Conservation (phyloP, 1,284 basidiomycete species). For the Pyrrhoderma noxium region DNA sequence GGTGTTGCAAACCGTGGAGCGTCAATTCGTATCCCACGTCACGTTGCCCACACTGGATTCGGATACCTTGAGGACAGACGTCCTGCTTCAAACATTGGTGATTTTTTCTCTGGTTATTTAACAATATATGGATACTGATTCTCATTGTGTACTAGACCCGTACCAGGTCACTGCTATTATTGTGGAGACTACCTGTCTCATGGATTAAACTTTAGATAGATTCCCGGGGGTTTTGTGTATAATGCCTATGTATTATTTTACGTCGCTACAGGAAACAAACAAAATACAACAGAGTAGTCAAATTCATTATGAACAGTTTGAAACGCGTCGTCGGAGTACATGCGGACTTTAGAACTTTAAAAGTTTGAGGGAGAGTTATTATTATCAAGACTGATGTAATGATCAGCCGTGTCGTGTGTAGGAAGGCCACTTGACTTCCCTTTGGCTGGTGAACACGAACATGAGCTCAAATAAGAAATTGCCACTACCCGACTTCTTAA, state of each 20-base stretch:
- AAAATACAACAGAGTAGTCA: too few species aligned
- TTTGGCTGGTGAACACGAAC: too few species aligned
- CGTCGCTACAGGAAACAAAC: too few species aligned
- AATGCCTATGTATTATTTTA: too few species aligned
- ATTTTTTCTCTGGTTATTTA: constrained; percentile 28
- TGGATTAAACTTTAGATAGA: not conserved
- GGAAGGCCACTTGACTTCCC: too few species aligned
- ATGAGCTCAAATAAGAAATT: constrained; percentile 35
- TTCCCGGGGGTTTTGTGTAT: not conserved
- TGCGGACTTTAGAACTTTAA: too few species aligned
- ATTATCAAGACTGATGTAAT: too few species aligned
- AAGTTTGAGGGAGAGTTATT: too few species aligned
- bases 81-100: constrained; percentile 96
- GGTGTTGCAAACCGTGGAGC: constrained; percentile 98
- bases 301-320: too few species aligned
- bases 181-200: constrained; percentile 72
- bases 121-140: constrained; percentile 10
- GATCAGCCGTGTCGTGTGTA: too few species aligned
- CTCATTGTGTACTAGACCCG: constrained; percentile 49
- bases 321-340: too few species aligned
- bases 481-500: constrained; percentile 66
- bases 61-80: constrained; percentile 97
- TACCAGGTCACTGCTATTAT: constrained; percentile 88
- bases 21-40: constrained; percentile 90
- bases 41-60: constrained; percentile 86